These are phyloP conservation scores for Dovyalis caffra DNA, from an alignment of 345 rosid genomes.

Conservation along the genomic window DNA sequence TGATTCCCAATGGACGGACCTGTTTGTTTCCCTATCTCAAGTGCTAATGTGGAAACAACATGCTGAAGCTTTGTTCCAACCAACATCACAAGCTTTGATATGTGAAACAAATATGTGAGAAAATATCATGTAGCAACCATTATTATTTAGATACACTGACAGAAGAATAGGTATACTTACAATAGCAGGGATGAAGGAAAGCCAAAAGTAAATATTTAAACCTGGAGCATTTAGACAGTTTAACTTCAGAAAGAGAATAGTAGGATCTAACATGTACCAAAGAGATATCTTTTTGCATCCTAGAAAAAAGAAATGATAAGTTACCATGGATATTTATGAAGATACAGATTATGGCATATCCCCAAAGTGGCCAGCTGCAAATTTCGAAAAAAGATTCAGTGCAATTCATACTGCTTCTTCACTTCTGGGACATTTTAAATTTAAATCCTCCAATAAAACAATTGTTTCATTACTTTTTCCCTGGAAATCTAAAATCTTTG, in stretches of 20 bases:
- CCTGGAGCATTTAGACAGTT: slow-evolving; percentile 45
- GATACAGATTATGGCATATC: slow-evolving; percentile 80
- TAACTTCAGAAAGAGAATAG: slow-evolving; percentile 1
- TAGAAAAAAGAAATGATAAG: background rate
- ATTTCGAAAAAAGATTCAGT: slow-evolving; percentile 5
- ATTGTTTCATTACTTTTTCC: no score
- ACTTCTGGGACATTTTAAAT: no score
- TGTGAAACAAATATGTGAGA: slow-evolving; percentile 14
- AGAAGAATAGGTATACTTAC: slow-evolving; percentile 44
- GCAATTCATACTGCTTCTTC: background rate
- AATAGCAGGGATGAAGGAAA: slow-evolving; percentile 89
- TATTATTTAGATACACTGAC: background rate
- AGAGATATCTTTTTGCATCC: slow-evolving; percentile 1
- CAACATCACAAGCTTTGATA: slow-evolving; percentile 75
- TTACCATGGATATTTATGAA: slow-evolving; percentile 87
- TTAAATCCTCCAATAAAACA: no score
- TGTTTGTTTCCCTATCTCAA: slow-evolving; percentile 70
- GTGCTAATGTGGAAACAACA: slow-evolving; percentile 83
- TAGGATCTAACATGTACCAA: background rate
- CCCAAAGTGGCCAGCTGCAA: slow-evolving; percentile 95
- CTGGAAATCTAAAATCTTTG: no score
- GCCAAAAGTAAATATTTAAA: slow-evolving; percentile 87
- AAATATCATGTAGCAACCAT: background rate
- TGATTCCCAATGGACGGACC: slow-evolving; percentile 62
- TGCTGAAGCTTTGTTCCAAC: slow-evolving; percentile 93